These are phyloP conservation scores for Basipetospora chlamydospora DNA, from an alignment of 2,329 filamentous ascomycete species.

Conservation along the genomic window DNA sequence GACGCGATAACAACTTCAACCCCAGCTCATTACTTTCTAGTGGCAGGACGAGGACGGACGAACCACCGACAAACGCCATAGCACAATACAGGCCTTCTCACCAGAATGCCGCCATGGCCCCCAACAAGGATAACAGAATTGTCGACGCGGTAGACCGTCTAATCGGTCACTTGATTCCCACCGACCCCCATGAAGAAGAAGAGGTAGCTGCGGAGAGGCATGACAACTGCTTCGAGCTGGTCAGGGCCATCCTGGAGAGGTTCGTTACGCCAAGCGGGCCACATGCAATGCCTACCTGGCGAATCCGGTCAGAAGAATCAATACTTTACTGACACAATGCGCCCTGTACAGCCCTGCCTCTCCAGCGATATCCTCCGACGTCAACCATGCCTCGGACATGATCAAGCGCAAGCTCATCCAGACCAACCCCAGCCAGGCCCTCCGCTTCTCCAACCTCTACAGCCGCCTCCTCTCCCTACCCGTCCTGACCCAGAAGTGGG, in stretches of 20 bases:
- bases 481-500: constrained; percentile 91
- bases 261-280: constrained; percentile 12
- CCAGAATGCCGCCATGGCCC: constrained; percentile 40
- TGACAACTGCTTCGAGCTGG: constrained; percentile 41
- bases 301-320: too few relatives aligned
- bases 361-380: constrained; percentile 49
- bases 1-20: too few relatives aligned
- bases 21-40: too few relatives aligned
- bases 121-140: constrained; percentile 45
- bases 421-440: constrained; percentile 62
- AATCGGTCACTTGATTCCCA: constrained; percentile 58
- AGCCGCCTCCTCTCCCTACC: constrained; percentile 79
- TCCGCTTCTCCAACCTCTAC: constrained; percentile 82
- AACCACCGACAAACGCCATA: too few relatives aligned
- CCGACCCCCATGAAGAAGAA: constrained; percentile 50
- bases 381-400: constrained; percentile 83
- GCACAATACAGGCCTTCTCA: too few relatives aligned
- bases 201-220: constrained; percentile 54
- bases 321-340: too few relatives aligned
- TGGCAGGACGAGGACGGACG: too few relatives aligned
- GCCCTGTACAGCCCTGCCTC: constrained; percentile 28
- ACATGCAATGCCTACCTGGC: neutral
- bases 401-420: constrained; percentile 81
- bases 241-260: constrained; percentile 37
- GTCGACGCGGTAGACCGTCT: constrained; percentile 67